Evolutionary conservation across 2,329 filamentous ascomycete genomes (phyloP), one percentile per base, ranked within the genome.

Genomic region (Cadophora sp.): DNA sequence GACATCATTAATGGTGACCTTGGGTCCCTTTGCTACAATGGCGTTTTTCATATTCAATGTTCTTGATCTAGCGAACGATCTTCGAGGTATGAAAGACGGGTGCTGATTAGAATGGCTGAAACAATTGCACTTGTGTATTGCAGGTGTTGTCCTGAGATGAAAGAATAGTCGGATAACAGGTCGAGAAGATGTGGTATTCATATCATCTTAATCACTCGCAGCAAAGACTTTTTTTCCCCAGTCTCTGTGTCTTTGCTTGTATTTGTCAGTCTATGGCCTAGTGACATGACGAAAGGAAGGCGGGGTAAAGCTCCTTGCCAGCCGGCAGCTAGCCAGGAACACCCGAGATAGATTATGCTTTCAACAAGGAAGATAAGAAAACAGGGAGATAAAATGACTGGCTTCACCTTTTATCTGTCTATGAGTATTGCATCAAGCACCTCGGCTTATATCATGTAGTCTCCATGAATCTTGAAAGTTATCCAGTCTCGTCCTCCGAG

Each of bases 1-100:
- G 12, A 73, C 72, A 63, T 77, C 73, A 22, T 73, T 67, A 46
- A 77, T 71, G 14, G 69, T 71, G 66, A 76, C 74, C 48, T 73
- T 75, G 12, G 70, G 68, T 11, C 74, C 76, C 24, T 69, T 69
- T 46, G 70, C 64, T 48, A 79, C 74, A 58, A 77, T 70, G 37
- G 75, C 73, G 71, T 76, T 74, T 68, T 77, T 78, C 77, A 79
- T 79, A 2, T 59, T 46, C 27, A 59, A 60, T 29, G n/a, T 12
- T 26, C 4, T 27, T 19, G 63, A 56, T 40, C 29, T 43, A 5
- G 46, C 37, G n/a, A 56, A 66, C 22, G 31, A 19, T 64, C 43
- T 59, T 26, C 9, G 29, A 27, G 12, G 16, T n/a, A 56, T 8
- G 27, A 22, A 19, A 37, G 6, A 16, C 26, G 19, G 5, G 48